Evolutionary conservation across 345 rosid genomes (phyloP).

Genomic region (Heritiera fomes): DNA sequence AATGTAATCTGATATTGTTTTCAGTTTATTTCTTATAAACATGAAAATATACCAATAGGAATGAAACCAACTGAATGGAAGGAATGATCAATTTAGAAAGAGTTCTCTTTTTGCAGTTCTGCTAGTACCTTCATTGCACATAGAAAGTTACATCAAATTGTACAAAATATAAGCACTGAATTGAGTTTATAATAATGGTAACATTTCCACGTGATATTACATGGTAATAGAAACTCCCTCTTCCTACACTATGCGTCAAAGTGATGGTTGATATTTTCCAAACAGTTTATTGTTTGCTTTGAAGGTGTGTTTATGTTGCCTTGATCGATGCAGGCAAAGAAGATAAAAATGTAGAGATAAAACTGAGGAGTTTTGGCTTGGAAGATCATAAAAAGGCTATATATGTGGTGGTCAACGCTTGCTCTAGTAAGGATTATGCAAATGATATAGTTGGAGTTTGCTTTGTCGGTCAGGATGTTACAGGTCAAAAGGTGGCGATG

Average conservation of each 20-base stretch:
- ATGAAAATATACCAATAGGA: not conserved
- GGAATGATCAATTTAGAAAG: not conserved
- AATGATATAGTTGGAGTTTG: conserved; percentile 93
- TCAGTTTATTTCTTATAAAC: conserved; percentile 12
- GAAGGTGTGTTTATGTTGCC: conserved; percentile 16
- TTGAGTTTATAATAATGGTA: not conserved
- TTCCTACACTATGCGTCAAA: not conserved
- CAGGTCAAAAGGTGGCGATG: conserved; percentile 90
- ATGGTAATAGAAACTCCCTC: not conserved
- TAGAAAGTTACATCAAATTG: conserved; percentile 6
- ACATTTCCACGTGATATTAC: not conserved
- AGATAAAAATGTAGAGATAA: conserved; percentile 88
- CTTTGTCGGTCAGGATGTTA: conserved; percentile 92
- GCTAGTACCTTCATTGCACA: not conserved
- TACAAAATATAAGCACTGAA: not conserved
- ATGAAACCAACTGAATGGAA: not conserved
- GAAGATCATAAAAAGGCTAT: conserved; percentile 62
- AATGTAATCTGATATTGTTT: conserved; percentile 15
- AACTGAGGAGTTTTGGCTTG: conserved; percentile 71
- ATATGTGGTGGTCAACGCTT: conserved; percentile 88
- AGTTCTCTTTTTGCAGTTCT: not conserved
- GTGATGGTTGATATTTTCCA: not conserved
- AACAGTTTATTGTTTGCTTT: conserved; percentile 17
- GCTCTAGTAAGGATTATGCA: conserved; percentile 88
- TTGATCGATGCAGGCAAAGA: conserved; percentile 69